Evolutionary conservation across 1,284 basidiomycete genomes (phyloP).

Genomic region (Ceratobasidium sp.): DNA sequence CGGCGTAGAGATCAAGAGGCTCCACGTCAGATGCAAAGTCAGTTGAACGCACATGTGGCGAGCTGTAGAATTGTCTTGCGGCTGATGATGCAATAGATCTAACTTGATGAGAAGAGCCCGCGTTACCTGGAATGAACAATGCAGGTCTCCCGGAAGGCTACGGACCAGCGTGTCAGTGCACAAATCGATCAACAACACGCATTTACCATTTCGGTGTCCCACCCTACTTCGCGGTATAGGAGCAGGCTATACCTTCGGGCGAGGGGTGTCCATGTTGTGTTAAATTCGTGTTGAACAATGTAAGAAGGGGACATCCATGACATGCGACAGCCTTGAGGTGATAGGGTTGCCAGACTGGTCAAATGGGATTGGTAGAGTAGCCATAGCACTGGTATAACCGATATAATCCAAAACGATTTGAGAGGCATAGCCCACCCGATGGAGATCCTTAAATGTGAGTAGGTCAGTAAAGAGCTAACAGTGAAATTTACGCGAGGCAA

Average conservation of each 20-base stretch:
- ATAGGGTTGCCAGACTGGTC: conserved; percentile 57
- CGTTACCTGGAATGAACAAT: conserved; percentile 97
- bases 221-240: conserved; percentile 92
- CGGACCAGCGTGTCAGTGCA: conserved; percentile 15
- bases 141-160: conserved; percentile 75
- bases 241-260: conserved; percentile 85
- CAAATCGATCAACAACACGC: conserved; percentile 55
- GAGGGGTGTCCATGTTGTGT: conserved; percentile 76
- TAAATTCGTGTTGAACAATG: conserved; percentile 73
- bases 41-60: conserved; percentile 66
- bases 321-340: conserved; percentile 95
- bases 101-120: conserved; percentile 94
- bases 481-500: conserved; percentile 1
- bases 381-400: conserved; percentile 28
- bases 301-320: conserved; percentile 97
- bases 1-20: conserved; percentile 86
- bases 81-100: conserved; percentile 95
- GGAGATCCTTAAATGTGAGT: neutral
- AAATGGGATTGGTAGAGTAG: conserved; percentile 16
- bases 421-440: conserved; percentile 1
- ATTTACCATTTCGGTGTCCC: conserved; percentile 75
- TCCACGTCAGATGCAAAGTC: conserved; percentile 68
- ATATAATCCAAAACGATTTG: conserved; percentile 16
- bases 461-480: neutral
- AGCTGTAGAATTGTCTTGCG: conserved; percentile 80